Evolutionary conservation across 306 rosid species (phyloP).

Genomic region (Cicer cuneatum): DNA sequence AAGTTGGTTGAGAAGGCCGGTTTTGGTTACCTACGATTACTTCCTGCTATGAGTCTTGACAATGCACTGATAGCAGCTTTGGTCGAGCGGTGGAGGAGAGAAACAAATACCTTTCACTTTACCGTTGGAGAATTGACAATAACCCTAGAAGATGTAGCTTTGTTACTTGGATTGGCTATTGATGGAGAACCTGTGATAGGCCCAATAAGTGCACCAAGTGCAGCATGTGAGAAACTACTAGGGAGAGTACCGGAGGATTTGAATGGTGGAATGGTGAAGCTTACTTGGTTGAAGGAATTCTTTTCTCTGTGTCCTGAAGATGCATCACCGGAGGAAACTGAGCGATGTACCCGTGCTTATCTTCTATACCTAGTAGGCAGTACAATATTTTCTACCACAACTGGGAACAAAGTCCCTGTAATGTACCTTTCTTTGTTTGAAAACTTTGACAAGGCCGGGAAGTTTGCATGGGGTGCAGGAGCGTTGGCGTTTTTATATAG

Average conservation of each 20-base stretch:
- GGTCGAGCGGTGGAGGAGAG: constrained; percentile 97
- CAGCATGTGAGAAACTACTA: constrained; percentile 73
- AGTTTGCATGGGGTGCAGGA: constrained; percentile 92
- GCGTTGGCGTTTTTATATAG: constrained; percentile 91
- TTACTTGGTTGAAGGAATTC: constrained; percentile 89
- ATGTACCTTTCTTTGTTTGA: constrained; percentile 83
- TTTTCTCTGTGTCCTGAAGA: constrained; percentile 81
- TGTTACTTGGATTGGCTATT: constrained; percentile 79
- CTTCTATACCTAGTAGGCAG: constrained; percentile 87
- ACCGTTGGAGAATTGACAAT: constrained; percentile 87
- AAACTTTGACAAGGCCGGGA: constrained; percentile 74
- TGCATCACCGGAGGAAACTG: constrained; percentile 68
- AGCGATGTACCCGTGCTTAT: constrained; percentile 77
- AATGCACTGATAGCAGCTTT: constrained; percentile 89
- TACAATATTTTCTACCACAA: constrained; percentile 88
- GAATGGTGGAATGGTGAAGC: constrained; percentile 93
- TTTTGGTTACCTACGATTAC: constrained; percentile 72
- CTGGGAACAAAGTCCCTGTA: constrained; percentile 90
- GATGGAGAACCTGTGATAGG: constrained; percentile 91
- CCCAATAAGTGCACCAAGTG: constrained; percentile 65
- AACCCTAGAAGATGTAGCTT: constrained; percentile 90
- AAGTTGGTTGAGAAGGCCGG: constrained; percentile 87
- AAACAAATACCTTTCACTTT: constrained; percentile 92
- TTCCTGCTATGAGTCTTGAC: constrained; percentile 88
- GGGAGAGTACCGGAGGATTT: constrained; percentile 87